Evolutionary conservation across 2,329 filamentous ascomycete species (phyloP).

Genomic region (Biscogniauxia mediterranea): DNA sequence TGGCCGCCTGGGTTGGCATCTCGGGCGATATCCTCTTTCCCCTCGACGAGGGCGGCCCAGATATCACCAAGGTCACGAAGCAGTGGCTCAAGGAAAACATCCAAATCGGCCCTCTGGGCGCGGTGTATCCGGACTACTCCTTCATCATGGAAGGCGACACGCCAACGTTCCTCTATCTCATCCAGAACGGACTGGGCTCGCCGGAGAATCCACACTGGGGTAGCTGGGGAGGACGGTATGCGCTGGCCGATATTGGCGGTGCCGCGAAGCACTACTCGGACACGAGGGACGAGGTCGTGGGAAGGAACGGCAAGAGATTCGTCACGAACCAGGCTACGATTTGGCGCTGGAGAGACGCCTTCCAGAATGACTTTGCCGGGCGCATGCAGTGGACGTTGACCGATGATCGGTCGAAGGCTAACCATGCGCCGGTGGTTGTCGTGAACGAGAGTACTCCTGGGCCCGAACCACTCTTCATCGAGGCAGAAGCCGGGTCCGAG

Average conservation of each 20-base stretch:
- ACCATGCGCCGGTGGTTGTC: slow-evolving; percentile 42
- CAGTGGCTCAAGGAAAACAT: slow-evolving; percentile 48
- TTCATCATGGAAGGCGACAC: slow-evolving; percentile 48
- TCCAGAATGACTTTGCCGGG: slow-evolving; percentile 24
- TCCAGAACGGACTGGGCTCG: slow-evolving; percentile 43
- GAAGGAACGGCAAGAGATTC: slow-evolving; percentile 12
- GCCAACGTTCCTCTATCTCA: slow-evolving; percentile 41
- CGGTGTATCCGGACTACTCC: slow-evolving; percentile 38
- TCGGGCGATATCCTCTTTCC: slow-evolving; percentile 45
- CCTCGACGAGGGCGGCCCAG: slow-evolving; percentile 43
- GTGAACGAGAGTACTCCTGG: slow-evolving; percentile 37
- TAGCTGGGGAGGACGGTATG: slow-evolving; percentile 41
- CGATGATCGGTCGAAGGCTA: slow-evolving; percentile 28
- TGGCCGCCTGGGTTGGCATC: slow-evolving; percentile 57
- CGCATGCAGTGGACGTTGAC: slow-evolving; percentile 23
- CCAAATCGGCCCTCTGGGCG: slow-evolving; percentile 38
- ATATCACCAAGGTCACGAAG: slow-evolving; percentile 41
- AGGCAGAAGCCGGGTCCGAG: neutral
- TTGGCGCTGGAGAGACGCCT: slow-evolving; percentile 23
- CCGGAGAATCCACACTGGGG: slow-evolving; percentile 43
- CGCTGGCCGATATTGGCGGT: slow-evolving; percentile 5
- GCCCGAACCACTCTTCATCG: slow-evolving; percentile 33
- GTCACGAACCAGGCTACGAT: slow-evolving; percentile 14
- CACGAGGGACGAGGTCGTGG: slow-evolving; percentile 13
- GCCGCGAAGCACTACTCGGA: slow-evolving; percentile 7